phyloP scores from a whole-genome alignment of 2,329 filamentous ascomycete genomes.

The Myriosclerotinia curreyana region DNA sequence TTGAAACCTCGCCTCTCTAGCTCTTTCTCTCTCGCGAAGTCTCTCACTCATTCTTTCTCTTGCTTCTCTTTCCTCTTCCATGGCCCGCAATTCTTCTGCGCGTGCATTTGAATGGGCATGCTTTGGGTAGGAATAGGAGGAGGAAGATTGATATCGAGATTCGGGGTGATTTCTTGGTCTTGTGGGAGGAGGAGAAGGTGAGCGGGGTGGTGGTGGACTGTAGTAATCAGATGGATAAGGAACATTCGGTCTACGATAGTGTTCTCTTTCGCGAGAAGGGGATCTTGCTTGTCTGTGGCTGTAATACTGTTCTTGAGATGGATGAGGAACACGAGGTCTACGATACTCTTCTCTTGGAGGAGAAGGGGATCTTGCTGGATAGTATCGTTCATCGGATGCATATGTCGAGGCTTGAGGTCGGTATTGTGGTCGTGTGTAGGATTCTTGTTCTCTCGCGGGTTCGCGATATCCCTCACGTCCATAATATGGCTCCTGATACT shows the following conservation, averaged over 20 bases:
- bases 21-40: too few relatives aligned
- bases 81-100: neutral
- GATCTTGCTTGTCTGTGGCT: neutral
- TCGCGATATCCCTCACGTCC: neutral
- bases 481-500: neutral
- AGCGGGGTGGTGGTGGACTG: neutral
- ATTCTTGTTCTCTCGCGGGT: neutral
- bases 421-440: neutral
- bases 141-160: neutral
- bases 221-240: neutral
- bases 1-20: neutral
- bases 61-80: neutral
- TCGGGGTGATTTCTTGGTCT: neutral
- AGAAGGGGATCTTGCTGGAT: neutral
- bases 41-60: neutral
- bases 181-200: neutral
- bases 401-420: neutral
- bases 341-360: neutral
- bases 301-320: neutral
- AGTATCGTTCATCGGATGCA: neutral
- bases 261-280: neutral
- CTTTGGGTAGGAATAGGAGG: neutral
- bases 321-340: slow-evolving; percentile 1
- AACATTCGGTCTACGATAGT: neutral
- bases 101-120: neutral